These are phyloP conservation scores for Alternaria novae-zelandiae DNA, from an alignment of 2,329 filamentous ascomycete genomes.

Conservation along the genomic window DNA sequence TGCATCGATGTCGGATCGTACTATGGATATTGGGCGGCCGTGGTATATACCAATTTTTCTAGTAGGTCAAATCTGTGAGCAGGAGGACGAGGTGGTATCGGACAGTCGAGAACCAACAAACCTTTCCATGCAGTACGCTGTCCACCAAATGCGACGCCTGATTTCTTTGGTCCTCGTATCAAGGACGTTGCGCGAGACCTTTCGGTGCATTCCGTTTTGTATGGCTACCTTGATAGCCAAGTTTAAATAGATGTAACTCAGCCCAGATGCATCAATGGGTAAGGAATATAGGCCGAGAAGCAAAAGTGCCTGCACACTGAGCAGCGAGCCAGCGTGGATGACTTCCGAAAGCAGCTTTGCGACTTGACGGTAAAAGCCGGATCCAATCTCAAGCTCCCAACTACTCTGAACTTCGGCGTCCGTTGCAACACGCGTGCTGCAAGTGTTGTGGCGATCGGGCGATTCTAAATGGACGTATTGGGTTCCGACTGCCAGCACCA, in stretches of 20 bases:
- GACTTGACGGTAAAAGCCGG: constrained; percentile 58
- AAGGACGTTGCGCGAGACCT: constrained; percentile 15
- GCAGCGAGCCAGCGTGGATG: constrained; percentile 62
- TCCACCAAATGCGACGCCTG: constrained; percentile 22
- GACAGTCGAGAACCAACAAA: neutral
- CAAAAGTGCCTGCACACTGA: constrained; percentile 65
- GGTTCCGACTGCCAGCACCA: constrained; percentile 53
- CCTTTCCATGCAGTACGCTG: constrained; percentile 22
- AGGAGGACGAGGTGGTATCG: neutral
- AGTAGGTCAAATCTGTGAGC: neutral
- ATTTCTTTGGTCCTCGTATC: constrained; percentile 13
- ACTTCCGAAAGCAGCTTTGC: constrained; percentile 63
- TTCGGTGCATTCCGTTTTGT: constrained; percentile 66
- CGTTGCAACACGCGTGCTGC: neutral
- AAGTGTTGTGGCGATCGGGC: neutral
- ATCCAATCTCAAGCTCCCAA: constrained; percentile 16
- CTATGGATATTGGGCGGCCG: constrained; percentile 18
- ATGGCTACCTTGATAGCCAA: constrained; percentile 64
- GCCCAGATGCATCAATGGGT: constrained; percentile 62
- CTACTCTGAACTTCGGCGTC: neutral
- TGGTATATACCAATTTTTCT: constrained; percentile 22
- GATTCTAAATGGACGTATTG: constrained; percentile 42
- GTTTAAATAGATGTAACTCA: constrained; percentile 64
- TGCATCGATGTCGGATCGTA: constrained; percentile 15
- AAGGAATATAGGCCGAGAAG: constrained; percentile 63